Evolutionary conservation across 208 protist species (phyloP).

Genomic region (Leishmania amazonensis): DNA sequence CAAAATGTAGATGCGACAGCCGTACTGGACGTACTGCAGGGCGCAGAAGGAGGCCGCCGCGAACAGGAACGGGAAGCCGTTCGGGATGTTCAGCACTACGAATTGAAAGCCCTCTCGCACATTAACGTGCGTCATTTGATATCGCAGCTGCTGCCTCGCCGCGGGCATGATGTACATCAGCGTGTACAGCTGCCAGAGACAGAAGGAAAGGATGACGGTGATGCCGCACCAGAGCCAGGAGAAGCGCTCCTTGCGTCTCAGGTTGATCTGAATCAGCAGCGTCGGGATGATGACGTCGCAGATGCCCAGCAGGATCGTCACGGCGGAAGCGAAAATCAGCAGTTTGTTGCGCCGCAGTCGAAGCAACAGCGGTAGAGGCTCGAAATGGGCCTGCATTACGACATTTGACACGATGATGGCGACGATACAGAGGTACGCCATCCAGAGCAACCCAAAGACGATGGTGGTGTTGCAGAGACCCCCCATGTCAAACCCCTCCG

Average conservation of each 20-base stretch:
- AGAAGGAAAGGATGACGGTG: constrained; percentile 66
- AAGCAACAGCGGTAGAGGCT: constrained; percentile 69
- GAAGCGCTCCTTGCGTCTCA: constrained; percentile 48
- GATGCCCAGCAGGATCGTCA: constrained; percentile 57
- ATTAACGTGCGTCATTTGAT: constrained; percentile 50
- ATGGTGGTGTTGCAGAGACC: constrained; percentile 36
- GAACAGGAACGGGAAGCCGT: constrained; percentile 69
- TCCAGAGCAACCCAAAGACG: constrained; percentile 63
- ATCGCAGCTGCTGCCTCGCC: constrained; percentile 45
- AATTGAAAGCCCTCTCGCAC: constrained; percentile 55
- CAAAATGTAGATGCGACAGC: constrained; percentile 61
- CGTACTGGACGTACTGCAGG: constrained; percentile 70
- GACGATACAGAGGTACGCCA: constrained; percentile 61
- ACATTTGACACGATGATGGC: constrained; percentile 76
- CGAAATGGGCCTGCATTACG: constrained; percentile 84
- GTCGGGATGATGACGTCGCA: constrained; percentile 64
- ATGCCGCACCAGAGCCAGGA: constrained; percentile 79
- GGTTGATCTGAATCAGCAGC: constrained; percentile 69
- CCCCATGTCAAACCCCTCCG: constrained; percentile 42
- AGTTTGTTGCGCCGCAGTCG: constrained; percentile 65
- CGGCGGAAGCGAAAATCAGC: constrained; percentile 56
- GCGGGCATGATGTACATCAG: constrained; percentile 63
- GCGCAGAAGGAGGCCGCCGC: constrained; percentile 63
- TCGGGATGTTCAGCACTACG: constrained; percentile 67
- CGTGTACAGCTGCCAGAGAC: constrained; percentile 74